These are phyloP conservation scores for Kwoniella bestiolae DNA, from an alignment of 768 basidiomycete genomes.

Conservation along the genomic window DNA sequence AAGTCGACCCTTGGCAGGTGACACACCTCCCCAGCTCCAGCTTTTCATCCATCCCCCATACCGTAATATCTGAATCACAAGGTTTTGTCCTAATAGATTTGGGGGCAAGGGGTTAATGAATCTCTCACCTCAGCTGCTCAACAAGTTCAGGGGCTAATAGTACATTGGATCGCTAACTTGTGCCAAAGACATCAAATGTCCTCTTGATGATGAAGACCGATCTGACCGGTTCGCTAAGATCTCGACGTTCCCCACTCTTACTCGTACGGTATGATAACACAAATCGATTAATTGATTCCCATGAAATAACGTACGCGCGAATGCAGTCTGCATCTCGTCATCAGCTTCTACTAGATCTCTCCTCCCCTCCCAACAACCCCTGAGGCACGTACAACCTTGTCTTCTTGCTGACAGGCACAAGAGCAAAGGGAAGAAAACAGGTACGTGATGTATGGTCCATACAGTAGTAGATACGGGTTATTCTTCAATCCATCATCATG, in stretches of 20 bases:
- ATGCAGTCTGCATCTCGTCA: not conserved
- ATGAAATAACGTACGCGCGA: not conserved
- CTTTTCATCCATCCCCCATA: not conserved
- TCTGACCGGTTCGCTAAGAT: too few species aligned
- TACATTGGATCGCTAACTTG: too few species aligned
- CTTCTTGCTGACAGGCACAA: not conserved
- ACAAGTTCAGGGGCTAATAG: too few species aligned
- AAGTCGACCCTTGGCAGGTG: too few species aligned
- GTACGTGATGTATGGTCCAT: not conserved
- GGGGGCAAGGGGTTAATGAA: too few species aligned
- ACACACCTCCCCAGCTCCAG: not conserved
- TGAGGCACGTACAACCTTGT: not conserved
- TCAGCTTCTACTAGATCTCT: not conserved
- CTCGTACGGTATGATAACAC: not conserved
- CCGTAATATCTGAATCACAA: not conserved
- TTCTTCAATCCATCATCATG: too few species aligned
- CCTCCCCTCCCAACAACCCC: not conserved
- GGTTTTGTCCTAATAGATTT: not conserved
- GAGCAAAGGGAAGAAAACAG: not conserved
- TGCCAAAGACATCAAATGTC: too few species aligned
- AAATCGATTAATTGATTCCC: not conserved
- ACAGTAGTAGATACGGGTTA: not conserved
- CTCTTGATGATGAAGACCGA: too few species aligned
- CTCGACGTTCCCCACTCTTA: too few species aligned
- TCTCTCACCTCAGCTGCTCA: too few species aligned